Evolutionary conservation across 2,329 filamentous ascomycete species (phyloP).

Genomic region (Neopestalotiopsis clavispora): DNA sequence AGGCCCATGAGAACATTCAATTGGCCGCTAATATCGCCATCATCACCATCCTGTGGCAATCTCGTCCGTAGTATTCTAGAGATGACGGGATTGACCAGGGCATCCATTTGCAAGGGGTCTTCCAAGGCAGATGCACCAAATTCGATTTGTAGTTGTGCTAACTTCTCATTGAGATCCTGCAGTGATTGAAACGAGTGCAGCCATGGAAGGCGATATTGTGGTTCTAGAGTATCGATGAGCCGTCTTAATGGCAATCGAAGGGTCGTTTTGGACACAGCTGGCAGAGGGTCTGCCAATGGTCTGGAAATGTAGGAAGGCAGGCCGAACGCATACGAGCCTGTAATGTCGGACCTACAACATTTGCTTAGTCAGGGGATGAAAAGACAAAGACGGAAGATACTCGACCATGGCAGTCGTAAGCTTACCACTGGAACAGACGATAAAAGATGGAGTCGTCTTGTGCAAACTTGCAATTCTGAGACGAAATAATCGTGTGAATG

Average conservation of each 20-base stretch:
- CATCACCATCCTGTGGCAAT: background rate
- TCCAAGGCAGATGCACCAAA: background rate
- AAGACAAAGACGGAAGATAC: background rate
- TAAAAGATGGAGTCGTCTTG: background rate
- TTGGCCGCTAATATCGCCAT: background rate
- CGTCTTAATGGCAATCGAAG: background rate
- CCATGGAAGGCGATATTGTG: background rate
- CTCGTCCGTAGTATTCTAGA: background rate
- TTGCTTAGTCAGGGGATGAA: background rate
- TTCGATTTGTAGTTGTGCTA: background rate
- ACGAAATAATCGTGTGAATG: background rate
- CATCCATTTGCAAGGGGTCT: background rate
- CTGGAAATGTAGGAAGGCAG: background rate
- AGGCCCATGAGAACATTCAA: background rate
- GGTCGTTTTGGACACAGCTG: background rate
- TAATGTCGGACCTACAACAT: background rate
- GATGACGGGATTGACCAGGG: background rate
- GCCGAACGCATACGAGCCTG: background rate
- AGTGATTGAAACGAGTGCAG: background rate
- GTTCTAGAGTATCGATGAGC: background rate
- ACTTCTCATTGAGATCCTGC: background rate
- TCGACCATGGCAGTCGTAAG: background rate
- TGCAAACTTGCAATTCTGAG: background rate
- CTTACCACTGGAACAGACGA: slow-evolving; percentile 2
- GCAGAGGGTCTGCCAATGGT: background rate